Conservation (phyloP, 805 yeast genomes). For the Saccharomycopsis javanensis region DNA sequence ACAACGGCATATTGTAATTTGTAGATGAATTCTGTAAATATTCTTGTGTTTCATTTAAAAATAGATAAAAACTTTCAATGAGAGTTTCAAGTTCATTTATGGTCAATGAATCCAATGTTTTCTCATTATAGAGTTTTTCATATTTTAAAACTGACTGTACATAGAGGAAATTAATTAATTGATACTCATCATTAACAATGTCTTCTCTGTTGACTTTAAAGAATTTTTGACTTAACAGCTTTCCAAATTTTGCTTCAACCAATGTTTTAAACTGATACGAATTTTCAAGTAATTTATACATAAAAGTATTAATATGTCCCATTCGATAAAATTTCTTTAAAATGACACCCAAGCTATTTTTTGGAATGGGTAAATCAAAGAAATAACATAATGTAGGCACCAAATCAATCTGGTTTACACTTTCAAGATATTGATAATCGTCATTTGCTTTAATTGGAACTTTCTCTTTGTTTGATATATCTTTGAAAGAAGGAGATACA, state of each 20-base stretch:
- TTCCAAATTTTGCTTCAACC: slow-evolving; percentile 31
- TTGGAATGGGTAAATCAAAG: slow-evolving; percentile 58
- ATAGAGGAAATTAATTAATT: slow-evolving; percentile 19
- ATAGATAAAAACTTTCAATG: slow-evolving; percentile 24
- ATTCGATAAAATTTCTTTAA: slow-evolving; percentile 50
- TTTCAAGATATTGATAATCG: slow-evolving; percentile 43
- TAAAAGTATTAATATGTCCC: slow-evolving; percentile 20
- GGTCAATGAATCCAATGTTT: not conserved
- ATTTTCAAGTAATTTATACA: slow-evolving; percentile 39
- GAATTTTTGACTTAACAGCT: slow-evolving; percentile 18
- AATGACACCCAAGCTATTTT: slow-evolving; percentile 64
- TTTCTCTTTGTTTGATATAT: slow-evolving; percentile 19
- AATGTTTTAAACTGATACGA: slow-evolving; percentile 46
- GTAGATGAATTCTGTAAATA: slow-evolving; percentile 53
- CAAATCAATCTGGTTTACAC: slow-evolving; percentile 57
- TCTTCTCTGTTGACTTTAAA: not conserved
- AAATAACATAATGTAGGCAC: slow-evolving; percentile 61
- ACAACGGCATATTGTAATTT: slow-evolving; percentile 51
- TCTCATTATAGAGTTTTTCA: not conserved
- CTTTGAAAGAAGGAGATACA: slow-evolving; percentile 39
- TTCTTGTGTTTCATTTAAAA: slow-evolving; percentile 40
- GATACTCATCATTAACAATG: slow-evolving; percentile 9
- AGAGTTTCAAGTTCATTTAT: slow-evolving; percentile 1
- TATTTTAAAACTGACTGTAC: slow-evolving; percentile 11
- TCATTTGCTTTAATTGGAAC: slow-evolving; percentile 33